phyloP scores from a whole-genome alignment of 495 filamentous ascomycete genomes.

The Penicillium parvum region DNA sequence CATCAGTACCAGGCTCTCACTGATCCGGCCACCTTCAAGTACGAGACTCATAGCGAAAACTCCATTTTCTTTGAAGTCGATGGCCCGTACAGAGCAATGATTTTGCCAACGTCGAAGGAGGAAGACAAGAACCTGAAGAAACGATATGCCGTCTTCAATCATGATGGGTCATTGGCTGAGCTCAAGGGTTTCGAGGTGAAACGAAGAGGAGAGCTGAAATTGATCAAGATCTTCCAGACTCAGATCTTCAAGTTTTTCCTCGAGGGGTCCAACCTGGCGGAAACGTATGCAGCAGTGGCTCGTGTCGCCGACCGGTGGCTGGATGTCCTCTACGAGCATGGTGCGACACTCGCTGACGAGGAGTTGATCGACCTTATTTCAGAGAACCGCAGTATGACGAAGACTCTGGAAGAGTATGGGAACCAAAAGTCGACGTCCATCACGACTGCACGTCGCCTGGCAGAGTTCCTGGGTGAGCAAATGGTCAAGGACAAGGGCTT shows the following conservation, averaged over 20 bases:
- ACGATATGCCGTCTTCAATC: slow-evolving; percentile 97
- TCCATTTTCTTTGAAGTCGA: slow-evolving; percentile 99
- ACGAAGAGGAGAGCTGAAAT: slow-evolving; percentile 93
- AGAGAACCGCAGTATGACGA: slow-evolving; percentile 96
- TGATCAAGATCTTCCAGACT: slow-evolving; percentile 99
- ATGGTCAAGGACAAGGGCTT: slow-evolving; percentile 99
- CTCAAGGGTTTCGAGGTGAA: slow-evolving; percentile 98
- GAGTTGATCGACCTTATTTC: slow-evolving; percentile 98
- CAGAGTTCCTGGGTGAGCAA: slow-evolving; percentile 94
- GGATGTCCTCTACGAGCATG: slow-evolving; percentile 85
- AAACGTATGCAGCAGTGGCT: slow-evolving; percentile 89
- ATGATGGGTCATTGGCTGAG: slow-evolving; percentile 94
- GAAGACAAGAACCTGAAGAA: slow-evolving; percentile 99
- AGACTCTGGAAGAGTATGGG: slow-evolving; percentile 94
- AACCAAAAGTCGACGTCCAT: slow-evolving; percentile 95
- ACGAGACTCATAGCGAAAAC: slow-evolving; percentile 95
- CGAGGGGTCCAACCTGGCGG: slow-evolving; percentile 76
- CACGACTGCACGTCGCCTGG: slow-evolving; percentile 91
- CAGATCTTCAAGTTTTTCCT: slow-evolving; percentile 99
- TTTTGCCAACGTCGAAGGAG: slow-evolving; percentile 94
- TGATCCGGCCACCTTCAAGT: slow-evolving; percentile 75
- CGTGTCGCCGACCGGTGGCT: slow-evolving; percentile 96
- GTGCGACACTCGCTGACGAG: slow-evolving; percentile 85
- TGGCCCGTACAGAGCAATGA: slow-evolving; percentile 95
- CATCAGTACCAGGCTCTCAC: slow-evolving; percentile 90